Evolutionary conservation across 2,329 filamentous ascomycete species (phyloP).

Genomic region (Alternaria sp.): DNA sequence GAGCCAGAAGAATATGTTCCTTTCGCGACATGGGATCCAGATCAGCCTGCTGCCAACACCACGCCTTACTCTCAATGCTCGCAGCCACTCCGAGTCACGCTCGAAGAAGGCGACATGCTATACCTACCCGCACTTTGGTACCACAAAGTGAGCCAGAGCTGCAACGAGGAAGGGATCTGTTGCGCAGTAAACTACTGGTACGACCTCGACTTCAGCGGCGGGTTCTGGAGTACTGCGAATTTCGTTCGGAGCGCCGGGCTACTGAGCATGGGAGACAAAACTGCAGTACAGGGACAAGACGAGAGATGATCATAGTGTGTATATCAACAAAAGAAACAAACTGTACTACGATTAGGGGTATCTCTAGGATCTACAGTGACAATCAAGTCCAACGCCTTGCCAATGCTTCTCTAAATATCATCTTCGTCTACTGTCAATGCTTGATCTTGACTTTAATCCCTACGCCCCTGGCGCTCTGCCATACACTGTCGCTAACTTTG

Average conservation of each 20-base stretch:
- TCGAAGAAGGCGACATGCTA: slow-evolving; percentile 78
- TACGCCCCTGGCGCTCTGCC: slow-evolving; percentile 67
- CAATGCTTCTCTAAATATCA: background rate
- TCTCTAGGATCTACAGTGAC: slow-evolving; percentile 24
- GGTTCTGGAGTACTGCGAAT: slow-evolving; percentile 67
- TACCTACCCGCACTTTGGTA: slow-evolving; percentile 84
- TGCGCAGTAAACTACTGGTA: slow-evolving; percentile 88
- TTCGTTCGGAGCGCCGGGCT: slow-evolving; percentile 55
- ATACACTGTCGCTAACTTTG: slow-evolving; percentile 75
- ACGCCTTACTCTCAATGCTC: slow-evolving; percentile 68
- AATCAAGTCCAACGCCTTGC: slow-evolving; percentile 21
- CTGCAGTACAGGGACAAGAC: background rate
- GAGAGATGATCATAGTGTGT: background rate
- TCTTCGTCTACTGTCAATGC: background rate
- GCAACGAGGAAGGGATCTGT: slow-evolving; percentile 72
- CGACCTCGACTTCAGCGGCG: slow-evolving; percentile 77
- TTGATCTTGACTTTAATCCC: slow-evolving; percentile 49
- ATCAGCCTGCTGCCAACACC: slow-evolving; percentile 53
- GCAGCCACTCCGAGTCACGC: slow-evolving; percentile 68
- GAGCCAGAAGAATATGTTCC: slow-evolving; percentile 60
- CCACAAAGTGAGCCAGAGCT: slow-evolving; percentile 80
- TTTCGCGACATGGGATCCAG: slow-evolving; percentile 78
- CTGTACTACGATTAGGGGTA: slow-evolving; percentile 30
- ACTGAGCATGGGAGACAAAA: slow-evolving; percentile 15
- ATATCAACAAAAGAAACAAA: background rate